phyloP scores from a whole-genome alignment of 108 stramenopile genomes.

The Pseudonitzschia pungens region DNA sequence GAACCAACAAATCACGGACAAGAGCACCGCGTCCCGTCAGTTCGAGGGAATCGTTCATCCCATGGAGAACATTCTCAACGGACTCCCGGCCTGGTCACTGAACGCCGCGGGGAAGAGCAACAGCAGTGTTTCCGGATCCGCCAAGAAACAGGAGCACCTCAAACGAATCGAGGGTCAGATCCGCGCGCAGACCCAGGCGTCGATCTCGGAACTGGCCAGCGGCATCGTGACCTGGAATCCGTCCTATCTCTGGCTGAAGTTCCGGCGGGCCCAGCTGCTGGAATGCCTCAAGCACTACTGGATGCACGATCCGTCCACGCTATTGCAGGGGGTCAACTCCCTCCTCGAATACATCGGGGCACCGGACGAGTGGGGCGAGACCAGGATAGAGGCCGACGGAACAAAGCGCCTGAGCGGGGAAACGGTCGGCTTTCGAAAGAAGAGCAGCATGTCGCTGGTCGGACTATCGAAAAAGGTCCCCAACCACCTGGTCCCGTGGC shows the following conservation, averaged over 20 bases:
- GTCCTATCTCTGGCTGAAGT: constrained; percentile 72
- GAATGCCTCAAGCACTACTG: constrained; percentile 76
- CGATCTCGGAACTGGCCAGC: constrained; percentile 61
- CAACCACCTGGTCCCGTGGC: constrained; percentile 78
- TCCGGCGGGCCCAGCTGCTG: constrained; percentile 67
- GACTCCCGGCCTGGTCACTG: constrained; percentile 68
- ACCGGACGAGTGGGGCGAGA: constrained; percentile 49
- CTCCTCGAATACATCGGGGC: constrained; percentile 66
- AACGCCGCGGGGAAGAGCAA: constrained; percentile 8
- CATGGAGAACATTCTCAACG: constrained; percentile 76
- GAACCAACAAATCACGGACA: constrained; percentile 63
- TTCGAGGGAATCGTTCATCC: constrained; percentile 76
- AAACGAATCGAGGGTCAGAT: constrained; percentile 32
- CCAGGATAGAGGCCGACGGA: constrained; percentile 37
- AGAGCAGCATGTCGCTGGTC: constrained; percentile 75
- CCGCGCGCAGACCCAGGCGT: constrained; percentile 46
- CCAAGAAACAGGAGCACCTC: constrained; percentile 9
- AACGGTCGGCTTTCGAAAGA: constrained; percentile 72
- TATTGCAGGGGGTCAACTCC: constrained; percentile 70
- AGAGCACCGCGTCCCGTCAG: constrained; percentile 69
- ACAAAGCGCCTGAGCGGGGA: constrained; percentile 51
- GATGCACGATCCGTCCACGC: constrained; percentile 79
- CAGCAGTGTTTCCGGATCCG: constrained; percentile 21
- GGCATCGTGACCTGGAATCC: constrained; percentile 78
- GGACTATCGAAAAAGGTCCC: constrained; percentile 76